A percentile compares a stretch with the other conserved stretches of the same genome.
Conservation (phyloP, 768 basidiomycete species). For the Phylloporus sp. region DNA sequence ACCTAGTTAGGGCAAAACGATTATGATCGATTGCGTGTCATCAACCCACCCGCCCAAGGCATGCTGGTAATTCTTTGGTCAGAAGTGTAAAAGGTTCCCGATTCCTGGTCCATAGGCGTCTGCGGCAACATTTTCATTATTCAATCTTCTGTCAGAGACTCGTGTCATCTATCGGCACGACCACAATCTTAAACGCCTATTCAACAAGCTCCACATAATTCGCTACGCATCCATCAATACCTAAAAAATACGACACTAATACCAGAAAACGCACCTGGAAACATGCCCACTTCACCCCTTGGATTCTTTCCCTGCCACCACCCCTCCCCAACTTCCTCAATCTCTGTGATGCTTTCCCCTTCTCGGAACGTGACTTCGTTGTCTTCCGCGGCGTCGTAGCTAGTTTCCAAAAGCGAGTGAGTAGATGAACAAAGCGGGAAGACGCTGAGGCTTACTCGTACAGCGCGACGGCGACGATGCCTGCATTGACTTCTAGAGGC, state of each 20-base stretch:
- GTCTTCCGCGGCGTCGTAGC: constrained; percentile 87
- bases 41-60: too few species aligned
- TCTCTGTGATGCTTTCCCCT: constrained; percentile 73
- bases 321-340: constrained; percentile 81
- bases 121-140: neutral
- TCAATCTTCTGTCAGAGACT: neutral
- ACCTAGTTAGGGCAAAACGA: too few species aligned
- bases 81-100: too few species aligned
- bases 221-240: constrained; percentile 3
- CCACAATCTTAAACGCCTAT: neutral
- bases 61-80: too few species aligned
- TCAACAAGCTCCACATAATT: constrained; percentile 20
- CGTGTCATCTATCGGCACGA: neutral
- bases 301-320: constrained; percentile 78
- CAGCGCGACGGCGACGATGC: constrained; percentile 57
- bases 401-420: constrained; percentile 27
- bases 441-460: constrained; percentile 56
- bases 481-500: constrained; percentile 54
- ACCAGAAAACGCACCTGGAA: constrained; percentile 56
- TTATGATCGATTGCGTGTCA: too few species aligned
- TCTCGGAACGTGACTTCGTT: constrained; percentile 87
- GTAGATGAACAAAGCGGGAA: neutral
- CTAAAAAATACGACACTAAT: neutral
- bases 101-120: neutral
- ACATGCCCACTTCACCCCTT: constrained; percentile 59